Base-by-base conservation (phyloP, 2,329 filamentous ascomycete genomes). In the Penicillium sp. region DNA sequence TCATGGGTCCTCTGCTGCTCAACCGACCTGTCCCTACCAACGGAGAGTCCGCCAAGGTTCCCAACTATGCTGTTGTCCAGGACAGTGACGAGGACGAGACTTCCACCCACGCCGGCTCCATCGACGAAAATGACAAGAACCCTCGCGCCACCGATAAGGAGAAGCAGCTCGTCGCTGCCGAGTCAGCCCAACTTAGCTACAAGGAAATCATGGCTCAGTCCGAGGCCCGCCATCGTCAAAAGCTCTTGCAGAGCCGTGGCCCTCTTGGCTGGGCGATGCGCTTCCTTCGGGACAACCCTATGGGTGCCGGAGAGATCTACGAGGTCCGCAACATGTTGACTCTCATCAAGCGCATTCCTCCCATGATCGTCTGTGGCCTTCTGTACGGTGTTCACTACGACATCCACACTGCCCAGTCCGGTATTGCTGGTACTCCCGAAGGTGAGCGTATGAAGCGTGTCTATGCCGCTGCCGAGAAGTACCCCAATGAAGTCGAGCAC, bases 211-310 rank as follows among this genome's bases (percentile, higher is more conserved):
- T 87, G 51, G 79, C 76, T 4, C 73, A 85, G 52, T 84, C 81
- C 7, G 77, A 86, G 54, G 79, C 78, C 18, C 79, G 76, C 42
- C 81, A 87, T 64, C 83, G 88, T 68, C 83, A 83, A 19, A 84
- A 84, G 64, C 85, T 93, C 50, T 75, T 83, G 52, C 77, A 83
- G 71, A 81, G 79, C 54, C 76, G 77, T 1, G 88, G 89, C 23
- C 88, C 87, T 47, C 80, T 93, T n/a, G 90, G 86, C 65, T 92
- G 90, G 90, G 90, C 88, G 33, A 90, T 93, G 87, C 88, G 90
- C 63, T 84, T 80, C 47, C 85, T 92, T 18, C 88, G 85, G 68
- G 80, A 89, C 66, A 89, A 92, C 78, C 88, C 85, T 44, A 83
- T 91, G 75, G 87, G 87, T 16, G 71, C 85, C 16, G 90, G 90